Base-by-base conservation (phyloP, 2,329 filamentous ascomycete genomes). In the Fusarium praegraminearum region DNA sequence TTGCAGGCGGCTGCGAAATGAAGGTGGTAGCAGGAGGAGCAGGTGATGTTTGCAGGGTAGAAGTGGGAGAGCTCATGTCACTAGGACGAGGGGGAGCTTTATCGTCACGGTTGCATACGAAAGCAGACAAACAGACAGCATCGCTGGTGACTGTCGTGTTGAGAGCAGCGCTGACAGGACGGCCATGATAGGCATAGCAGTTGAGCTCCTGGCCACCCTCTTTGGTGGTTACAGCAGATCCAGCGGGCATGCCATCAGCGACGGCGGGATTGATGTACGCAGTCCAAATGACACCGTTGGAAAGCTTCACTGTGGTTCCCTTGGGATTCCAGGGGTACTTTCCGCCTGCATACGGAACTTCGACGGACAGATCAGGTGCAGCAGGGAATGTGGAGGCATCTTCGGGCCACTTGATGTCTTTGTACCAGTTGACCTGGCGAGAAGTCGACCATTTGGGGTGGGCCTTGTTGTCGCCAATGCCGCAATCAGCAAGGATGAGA, bases 361-460 rank as follows among this genome's bases (percentile, higher is more conserved):
- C 75, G 15, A 81, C 78, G 18, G 77, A 75, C 77, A 81, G 76
- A 35, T 81, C 76, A 13, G 80, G 79, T 28, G 78, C 75, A 16
- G 75, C 72, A 13, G 80, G 80, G 38, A 80, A 80, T 15, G 74
- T 70, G 32, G 77, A 77, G 38, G 74, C 77, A 32, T 75, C 75
- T 6, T 73, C 69, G 16, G 80, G 77, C 80, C 80, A 82, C 35
- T 72, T 59, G 44, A 81, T 76, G 12, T 80, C 76, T 46, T 78
- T 56, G 57, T 82, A 82, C 81, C 81, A 82, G 65, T 82, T 82
- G 72, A 82, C 79, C 68, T 82, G 80, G 41, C 80, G 80, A 45
- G 80, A 82, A 7, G 81, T 82, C 9, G 80, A 82, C 80, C 80
- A 82, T 35, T 73, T 75, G 12, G 76, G 72, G 41, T 82, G 78